Percentiles rank a stretch among this genome's conserved stretches.
These are phyloP conservation scores for Trichophyton equinum DNA, from an alignment of 2,329 filamentous ascomycete species.

Conservation along the genomic window DNA sequence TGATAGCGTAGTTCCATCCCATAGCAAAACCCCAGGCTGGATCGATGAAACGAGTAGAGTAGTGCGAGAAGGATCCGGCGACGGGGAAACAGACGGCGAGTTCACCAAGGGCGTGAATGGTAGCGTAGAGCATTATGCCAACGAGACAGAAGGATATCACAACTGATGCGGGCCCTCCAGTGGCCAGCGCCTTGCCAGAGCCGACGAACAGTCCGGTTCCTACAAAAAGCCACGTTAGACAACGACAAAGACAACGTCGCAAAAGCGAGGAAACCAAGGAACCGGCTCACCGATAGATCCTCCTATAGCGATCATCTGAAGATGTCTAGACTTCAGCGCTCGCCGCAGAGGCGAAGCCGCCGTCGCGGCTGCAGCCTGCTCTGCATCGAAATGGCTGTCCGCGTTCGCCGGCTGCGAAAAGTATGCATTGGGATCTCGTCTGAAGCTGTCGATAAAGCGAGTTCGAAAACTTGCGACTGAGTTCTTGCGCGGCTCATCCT, in stretches of 20 bases:
- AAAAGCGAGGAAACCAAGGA: neutral
- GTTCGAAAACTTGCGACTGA: neutral
- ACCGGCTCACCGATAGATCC: conserved; percentile 11
- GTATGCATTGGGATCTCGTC: conserved; percentile 19
- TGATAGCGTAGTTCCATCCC: conserved; percentile 87
- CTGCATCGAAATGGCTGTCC: conserved; percentile 17
- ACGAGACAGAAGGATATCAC: conserved; percentile 68
- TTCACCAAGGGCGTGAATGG: conserved; percentile 82
- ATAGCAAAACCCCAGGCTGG: conserved; percentile 92
- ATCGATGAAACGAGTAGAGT: conserved; percentile 83
- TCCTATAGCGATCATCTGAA: conserved; percentile 17
- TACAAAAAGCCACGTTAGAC: neutral
- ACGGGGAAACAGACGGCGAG: conserved; percentile 83
- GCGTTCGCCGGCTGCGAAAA: conserved; percentile 13
- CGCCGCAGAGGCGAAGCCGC: conserved; percentile 19
- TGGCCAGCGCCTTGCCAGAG: conserved; percentile 57
- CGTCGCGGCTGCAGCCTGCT: conserved; percentile 18
- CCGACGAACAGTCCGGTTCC: conserved; percentile 79
- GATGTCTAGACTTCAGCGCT: conserved; percentile 20
- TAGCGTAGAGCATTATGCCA: conserved; percentile 80
- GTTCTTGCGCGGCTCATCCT: neutral
- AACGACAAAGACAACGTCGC: neutral
- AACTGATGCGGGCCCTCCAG: conserved; percentile 65
- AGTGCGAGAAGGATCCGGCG: conserved; percentile 81
- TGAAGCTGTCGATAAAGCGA: conserved; percentile 20